Evolutionary conservation across 1,139 yeast species (phyloP).

Genomic region (Kodamaea anthophila): DNA sequence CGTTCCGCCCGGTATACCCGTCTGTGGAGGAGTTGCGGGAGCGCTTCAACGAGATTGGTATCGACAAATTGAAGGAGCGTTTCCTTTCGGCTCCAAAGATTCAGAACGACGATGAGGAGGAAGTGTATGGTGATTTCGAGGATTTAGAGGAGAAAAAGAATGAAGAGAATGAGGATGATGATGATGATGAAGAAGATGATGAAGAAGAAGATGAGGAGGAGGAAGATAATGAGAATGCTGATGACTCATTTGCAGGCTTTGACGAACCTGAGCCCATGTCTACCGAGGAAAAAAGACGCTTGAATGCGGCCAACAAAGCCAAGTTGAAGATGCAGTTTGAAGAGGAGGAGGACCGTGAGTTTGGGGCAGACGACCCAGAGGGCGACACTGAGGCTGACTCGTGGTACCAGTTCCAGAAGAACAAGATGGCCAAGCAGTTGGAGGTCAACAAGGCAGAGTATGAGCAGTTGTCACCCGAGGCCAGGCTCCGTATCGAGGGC

Average conservation of each 20-base stretch:
- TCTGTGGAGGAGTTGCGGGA: conserved; percentile 43
- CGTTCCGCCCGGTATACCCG: conserved; percentile 34
- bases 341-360: conserved; percentile 79
- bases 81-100: conserved; percentile 66
- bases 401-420: conserved; percentile 97
- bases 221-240: conserved; percentile 32
- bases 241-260: too few relatives aligned
- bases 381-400: conserved; percentile 78
- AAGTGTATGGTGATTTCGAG: conserved; percentile 72
- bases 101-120: conserved; percentile 42
- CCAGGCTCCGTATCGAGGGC: conserved; percentile 83
- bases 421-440: conserved; percentile 91
- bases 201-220: conserved; percentile 34
- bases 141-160: conserved; percentile 47
- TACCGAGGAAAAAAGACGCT: conserved; percentile 64
- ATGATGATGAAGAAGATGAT: conserved; percentile 38
- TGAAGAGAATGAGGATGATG: conserved; percentile 28
- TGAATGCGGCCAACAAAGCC: conserved; percentile 86
- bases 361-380: conserved; percentile 68
- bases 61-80: conserved; percentile 47
- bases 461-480: conserved; percentile 65
- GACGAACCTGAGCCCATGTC: too few relatives aligned
- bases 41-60: conserved; percentile 50
- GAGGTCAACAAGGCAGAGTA: conserved; percentile 85
- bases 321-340: conserved; percentile 84